These are phyloP conservation scores for Singerocomus rubriflavus DNA, from an alignment of 1,284 basidiomycete species.

Conservation along the genomic window DNA sequence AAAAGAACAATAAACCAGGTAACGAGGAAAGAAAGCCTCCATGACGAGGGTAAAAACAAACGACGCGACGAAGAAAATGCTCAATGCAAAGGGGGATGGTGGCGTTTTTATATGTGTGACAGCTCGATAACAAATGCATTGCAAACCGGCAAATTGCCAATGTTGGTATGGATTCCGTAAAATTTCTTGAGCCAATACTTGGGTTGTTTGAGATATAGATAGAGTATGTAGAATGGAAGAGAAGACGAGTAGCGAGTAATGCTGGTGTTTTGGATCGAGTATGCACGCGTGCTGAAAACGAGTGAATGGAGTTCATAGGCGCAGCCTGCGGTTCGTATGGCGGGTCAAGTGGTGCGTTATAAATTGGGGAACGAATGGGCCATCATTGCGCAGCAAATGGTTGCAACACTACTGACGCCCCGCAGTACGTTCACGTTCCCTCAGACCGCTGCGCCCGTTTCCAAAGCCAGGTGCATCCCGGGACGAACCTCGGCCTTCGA, in stretches of 20 bases:
- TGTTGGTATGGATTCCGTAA: conserved; percentile 36
- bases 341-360: not conserved
- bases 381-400: not conserved
- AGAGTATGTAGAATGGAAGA: conserved; percentile 35
- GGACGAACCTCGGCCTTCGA: conserved; percentile 40
- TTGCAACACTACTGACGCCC: conserved; percentile 28
- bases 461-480: conserved; percentile 52
- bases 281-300: conserved; percentile 19
- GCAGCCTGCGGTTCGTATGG: conserved; percentile 22
- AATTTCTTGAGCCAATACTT: conserved; percentile 30
- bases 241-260: conserved; percentile 26
- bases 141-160: conserved; percentile 24
- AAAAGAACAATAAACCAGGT: conserved; percentile 1
- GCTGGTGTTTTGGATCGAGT: conserved; percentile 25
- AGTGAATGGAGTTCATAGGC: conserved; percentile 25
- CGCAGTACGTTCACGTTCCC: conserved; percentile 47
- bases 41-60: conserved; percentile 22
- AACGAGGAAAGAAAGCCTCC: not conserved
- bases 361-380: not conserved
- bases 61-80: conserved; percentile 25
- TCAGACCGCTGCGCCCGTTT: conserved; percentile 53
- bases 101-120: conserved; percentile 26
- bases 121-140: conserved; percentile 36
- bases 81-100: conserved; percentile 25
- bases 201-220: conserved; percentile 38